Base-by-base conservation (phyloP, 768 basidiomycete genomes). In the Calocybe indica region DNA sequence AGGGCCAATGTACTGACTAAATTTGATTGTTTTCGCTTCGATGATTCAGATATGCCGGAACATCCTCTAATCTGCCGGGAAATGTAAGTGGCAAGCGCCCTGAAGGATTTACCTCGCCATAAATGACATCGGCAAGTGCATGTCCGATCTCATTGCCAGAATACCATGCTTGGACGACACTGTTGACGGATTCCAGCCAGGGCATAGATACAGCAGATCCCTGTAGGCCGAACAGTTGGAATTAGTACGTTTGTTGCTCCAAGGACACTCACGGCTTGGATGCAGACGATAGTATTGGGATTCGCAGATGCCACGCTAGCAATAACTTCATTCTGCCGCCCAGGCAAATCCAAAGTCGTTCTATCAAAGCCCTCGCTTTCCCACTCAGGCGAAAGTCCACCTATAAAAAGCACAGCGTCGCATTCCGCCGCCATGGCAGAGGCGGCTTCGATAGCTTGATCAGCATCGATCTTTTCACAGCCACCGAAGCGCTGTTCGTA, bases 331-430 rank as follows among this genome's bases (percentile, higher is more conserved):
- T 86, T 74, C 53, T 80, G 78, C 10, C 66, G 59, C 5, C 79
- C 77, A 39, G 84, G 84, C 56, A 86, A 68, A 40, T 72, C 62
- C 22, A 88, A 66, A 1, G 76, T 72, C 9, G 78, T 78, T 33
- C 86, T 68, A 54, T 88, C 86, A 54, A 83, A 86, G 6, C 83
- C 83, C 62, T 88, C 86, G 51, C 78, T 80, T 64, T 88, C 85
- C 80, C 82, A 87, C 62, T 88, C 82, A 0, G 79, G 77, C 30
- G 79, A 79, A 14, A 85, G 67, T 5, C 85, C 85, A 8, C 65
- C 77, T 49, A 84, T 68, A 53, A 79, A 69, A 54, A 83, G 63
- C 40, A 80, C 84, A 37, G 72, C 72, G 59, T 85, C 83, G 12
- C 68, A 72, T 4, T 69, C 56, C 5, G 66, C 61, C 1, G 85